Evolutionary conservation across 208 protist genomes (phyloP), one percentile per base, ranked within the genome.

Genomic region (Leishmania tarentolae): DNA sequence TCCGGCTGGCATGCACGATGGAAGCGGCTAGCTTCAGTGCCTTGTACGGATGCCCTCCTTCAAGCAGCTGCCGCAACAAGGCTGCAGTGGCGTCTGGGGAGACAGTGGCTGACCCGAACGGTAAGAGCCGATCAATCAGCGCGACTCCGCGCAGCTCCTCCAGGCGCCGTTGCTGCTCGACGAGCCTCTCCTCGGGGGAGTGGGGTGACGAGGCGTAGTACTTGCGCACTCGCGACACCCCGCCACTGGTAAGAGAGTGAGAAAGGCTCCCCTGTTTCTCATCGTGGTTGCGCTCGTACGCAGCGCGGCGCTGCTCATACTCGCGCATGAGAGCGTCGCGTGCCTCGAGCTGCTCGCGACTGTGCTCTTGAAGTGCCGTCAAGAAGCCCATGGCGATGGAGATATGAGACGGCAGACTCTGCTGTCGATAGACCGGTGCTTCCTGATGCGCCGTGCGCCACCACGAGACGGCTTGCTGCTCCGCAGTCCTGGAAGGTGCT

Each of bases 61-160:
- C 86, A 24, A 88, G 65, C 69, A 93, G 72, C 28, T 88, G 84
- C 1, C 84, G 85, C 61, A 96, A 78, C 8, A 94, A 78, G 19
- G 76, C 73, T 40, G 88, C 84, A 6, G 87, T 79, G 35, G 82
- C 88, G 47, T 85, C 81, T 0, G 89, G 78, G 40, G 80, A 81
- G 6, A 93, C 84, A 37, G 86, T 82, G 56, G 80, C 82, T 31
- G 86, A 83, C 0, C 87, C 90, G 57, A 85, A 66, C 11, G 92
- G 91, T 40, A 92, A 84, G 21, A 95, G 81, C 5, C 83, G 82
- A 42, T 91, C 88, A n/a, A 93, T 61, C 74, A 89, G n/a, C 31
- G 87, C 59, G 5, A 75, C 80, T 11, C 80, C 80, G 1, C 35
- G 63, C 63, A 80, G 52, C 61, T 83, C 79, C 37, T 72, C 72